Evolutionary conservation across 2,329 filamentous ascomycete genomes (phyloP).

Genomic region (Mycogone perniciosa): DNA sequence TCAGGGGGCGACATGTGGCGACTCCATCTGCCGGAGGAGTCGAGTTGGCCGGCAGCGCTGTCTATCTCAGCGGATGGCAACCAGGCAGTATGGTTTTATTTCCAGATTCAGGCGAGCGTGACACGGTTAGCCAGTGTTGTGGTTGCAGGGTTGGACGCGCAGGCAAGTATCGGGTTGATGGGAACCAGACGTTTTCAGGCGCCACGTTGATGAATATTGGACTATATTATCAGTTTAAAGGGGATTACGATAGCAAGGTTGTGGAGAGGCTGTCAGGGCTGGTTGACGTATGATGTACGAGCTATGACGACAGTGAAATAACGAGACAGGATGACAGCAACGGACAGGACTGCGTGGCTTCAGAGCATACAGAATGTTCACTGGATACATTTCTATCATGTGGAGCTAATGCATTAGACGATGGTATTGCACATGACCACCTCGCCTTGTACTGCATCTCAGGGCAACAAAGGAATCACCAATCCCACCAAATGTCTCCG

Average conservation of each 20-base stretch:
- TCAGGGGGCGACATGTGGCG: slow-evolving; percentile 58
- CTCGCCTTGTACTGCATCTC: too few relatives aligned
- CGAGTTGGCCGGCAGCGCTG: slow-evolving; percentile 56
- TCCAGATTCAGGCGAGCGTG: slow-evolving; percentile 49
- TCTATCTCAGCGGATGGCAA: slow-evolving; percentile 48
- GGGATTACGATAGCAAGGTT: slow-evolving; percentile 52
- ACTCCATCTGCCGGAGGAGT: slow-evolving; percentile 49
- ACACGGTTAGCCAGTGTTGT: slow-evolving; percentile 45
- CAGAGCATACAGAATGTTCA: too few relatives aligned
- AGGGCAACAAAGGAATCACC: too few relatives aligned
- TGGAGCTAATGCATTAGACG: too few relatives aligned
- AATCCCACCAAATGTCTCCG: too few relatives aligned
- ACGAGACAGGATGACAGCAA: too few relatives aligned
- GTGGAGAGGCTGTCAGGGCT: slow-evolving; percentile 36
- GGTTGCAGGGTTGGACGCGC: slow-evolving; percentile 51
- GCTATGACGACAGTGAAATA: not conserved
- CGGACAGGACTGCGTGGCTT: too few relatives aligned
- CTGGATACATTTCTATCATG: too few relatives aligned
- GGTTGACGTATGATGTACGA: not conserved
- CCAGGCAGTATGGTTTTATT: slow-evolving; percentile 51
- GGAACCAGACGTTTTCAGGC: slow-evolving; percentile 47
- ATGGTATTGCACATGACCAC: too few relatives aligned
- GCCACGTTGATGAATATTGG: slow-evolving; percentile 58
- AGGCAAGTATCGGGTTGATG: slow-evolving; percentile 47
- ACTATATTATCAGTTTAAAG: slow-evolving; percentile 44